phyloP scores from a whole-genome alignment of 2,329 filamentous ascomycete species.

The Fusarium nematophilum region DNA sequence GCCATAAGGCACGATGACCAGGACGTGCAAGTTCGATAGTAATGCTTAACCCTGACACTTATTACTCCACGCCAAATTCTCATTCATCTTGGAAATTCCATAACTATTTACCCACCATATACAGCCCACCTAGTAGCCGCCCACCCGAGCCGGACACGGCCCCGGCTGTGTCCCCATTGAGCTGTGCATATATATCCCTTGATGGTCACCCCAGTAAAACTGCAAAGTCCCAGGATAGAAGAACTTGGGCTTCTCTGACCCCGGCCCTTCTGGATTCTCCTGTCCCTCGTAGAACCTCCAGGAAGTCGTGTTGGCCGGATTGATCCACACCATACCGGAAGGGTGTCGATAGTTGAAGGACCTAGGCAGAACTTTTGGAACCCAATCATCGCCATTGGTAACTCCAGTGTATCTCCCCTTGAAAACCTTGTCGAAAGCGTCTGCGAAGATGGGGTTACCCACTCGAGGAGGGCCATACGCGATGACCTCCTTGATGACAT shows the following conservation, averaged over 20 bases:
- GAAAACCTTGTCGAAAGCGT: not conserved
- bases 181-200: slow-evolving; percentile 5
- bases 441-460: not conserved
- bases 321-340: slow-evolving; percentile 1
- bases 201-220: slow-evolving; percentile 4
- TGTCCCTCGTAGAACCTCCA: not conserved
- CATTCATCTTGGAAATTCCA: no score
- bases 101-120: no score
- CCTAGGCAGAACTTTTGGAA: not conserved
- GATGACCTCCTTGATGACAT: not conserved
- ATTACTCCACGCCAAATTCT: no score
- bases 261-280: not conserved
- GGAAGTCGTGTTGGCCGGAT: slow-evolving; percentile 2
- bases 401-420: not conserved
- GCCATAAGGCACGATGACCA: no score
- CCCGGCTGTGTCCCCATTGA: not conserved
- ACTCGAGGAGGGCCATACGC: not conserved
- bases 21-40: no score
- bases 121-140: no score
- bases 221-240: not conserved
- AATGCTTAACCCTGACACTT: no score
- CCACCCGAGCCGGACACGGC: not conserved
- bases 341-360: not conserved
- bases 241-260: not conserved
- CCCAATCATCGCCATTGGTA: not conserved